Conservation (phyloP, 495 filamentous ascomycete genomes). For the Aspergillus baeticus region DNA sequence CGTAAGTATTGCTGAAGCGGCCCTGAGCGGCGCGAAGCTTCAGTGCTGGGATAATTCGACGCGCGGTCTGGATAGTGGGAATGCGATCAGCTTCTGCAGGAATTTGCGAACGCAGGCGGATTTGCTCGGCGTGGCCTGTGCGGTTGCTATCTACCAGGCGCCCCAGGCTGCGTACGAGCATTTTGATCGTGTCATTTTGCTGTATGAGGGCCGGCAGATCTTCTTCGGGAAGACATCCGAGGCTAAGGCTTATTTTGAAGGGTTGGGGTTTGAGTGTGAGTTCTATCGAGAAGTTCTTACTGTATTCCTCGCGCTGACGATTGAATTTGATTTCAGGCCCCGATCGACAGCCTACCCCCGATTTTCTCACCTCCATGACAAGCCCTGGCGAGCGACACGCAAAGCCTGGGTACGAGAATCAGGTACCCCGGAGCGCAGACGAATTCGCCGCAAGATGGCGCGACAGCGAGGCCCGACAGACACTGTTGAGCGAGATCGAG, state of each 20-base stretch:
- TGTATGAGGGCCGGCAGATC: constrained; percentile 59
- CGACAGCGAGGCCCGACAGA: constrained; percentile 29
- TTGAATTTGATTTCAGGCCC: constrained; percentile 27
- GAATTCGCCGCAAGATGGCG: constrained; percentile 66
- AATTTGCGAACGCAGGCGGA: constrained; percentile 67
- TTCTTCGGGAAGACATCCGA: constrained; percentile 54
- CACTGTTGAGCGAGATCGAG: too few relatives aligned
- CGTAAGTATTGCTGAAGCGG: constrained; percentile 16
- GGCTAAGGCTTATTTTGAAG: constrained; percentile 55
- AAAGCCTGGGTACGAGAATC: constrained; percentile 53
- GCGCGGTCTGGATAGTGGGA: constrained; percentile 73
- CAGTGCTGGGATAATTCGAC: constrained; percentile 83
- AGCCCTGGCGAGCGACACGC: constrained; percentile 57
- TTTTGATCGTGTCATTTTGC: constrained; percentile 48
- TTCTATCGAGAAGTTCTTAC: too few relatives aligned
- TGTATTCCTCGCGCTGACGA: too few relatives aligned
- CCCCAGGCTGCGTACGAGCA: constrained; percentile 68
- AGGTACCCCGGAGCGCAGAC: constrained; percentile 62
- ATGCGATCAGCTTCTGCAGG: constrained; percentile 64
- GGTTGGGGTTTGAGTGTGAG: constrained; percentile 49
- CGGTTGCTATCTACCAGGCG: constrained; percentile 76
- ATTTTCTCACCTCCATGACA: constrained; percentile 70
- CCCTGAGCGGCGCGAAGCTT: constrained; percentile 38
- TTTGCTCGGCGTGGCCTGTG: constrained; percentile 65
- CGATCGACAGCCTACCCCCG: constrained; percentile 56